Evolutionary conservation across 495 filamentous ascomycete genomes (phyloP), one percentile per base, ranked within the genome.

Genomic region (Xylaria castorea): DNA sequence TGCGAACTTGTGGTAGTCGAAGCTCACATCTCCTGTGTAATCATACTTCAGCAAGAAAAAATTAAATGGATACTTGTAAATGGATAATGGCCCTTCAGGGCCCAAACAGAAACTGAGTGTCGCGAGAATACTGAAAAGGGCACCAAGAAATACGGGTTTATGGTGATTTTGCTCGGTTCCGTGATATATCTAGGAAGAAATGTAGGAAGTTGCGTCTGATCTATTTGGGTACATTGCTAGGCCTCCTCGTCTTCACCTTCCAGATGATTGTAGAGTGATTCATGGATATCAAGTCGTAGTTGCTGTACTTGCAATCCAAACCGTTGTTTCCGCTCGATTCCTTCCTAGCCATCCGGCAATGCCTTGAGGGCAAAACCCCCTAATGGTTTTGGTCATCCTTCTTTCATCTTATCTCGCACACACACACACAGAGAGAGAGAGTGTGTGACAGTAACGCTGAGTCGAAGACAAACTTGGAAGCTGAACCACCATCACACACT

Each of bases 231-330:
- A 38, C 9, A 22, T 22, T 30, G 8, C 64, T 8, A 34, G 3
- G 3, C 16, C 9, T 51, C 51, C 16, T 22, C 8, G 11, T 22
- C 46, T 32, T 66, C 50, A 42, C 66, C 66, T 68, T 68, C 66
- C 50, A 16, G 12, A 42, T 20, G 36, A 27, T 11, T 42, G 20
- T 8, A 14, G 46, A 38, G 46, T 12, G 50, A 32, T 1, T 18
- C 1, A 18, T 11, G 53, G 27, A 12, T 32, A 57, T 57, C 27
- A 18, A 7, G 20, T 22, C 64, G 64, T 11, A 38, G 16, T 30
- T 68, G 16, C 66, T 44, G 20, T 8, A 18, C 11, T 27, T 53
- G 32, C 6, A 5, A 30, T 57, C 20, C n/a, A 40, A 57, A n/a
- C 22, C 22, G 64, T 8, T 42, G 66, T 42, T 68, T 50, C 66